Evolutionary conservation across 306 rosid genomes (phyloP).

Genomic region (Biancaea sappan): DNA sequence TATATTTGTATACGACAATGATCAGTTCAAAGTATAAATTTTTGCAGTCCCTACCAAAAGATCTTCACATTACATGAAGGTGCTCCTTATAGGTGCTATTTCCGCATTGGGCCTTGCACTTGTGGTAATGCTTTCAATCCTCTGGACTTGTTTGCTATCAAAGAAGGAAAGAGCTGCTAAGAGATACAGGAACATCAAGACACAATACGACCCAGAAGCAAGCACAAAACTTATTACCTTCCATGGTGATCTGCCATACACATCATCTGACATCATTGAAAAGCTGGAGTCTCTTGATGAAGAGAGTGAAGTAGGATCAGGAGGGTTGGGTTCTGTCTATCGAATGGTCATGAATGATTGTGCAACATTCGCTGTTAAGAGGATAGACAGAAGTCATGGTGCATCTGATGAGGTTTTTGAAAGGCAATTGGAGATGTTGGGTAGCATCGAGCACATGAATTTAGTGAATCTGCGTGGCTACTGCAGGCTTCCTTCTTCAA

Average conservation of each 20-base stretch:
- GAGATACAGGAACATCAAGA: constrained; percentile 72
- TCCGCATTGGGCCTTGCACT: constrained; percentile 60
- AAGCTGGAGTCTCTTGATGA: constrained; percentile 85
- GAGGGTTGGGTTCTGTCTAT: constrained; percentile 91
- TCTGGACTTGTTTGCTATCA: constrained; percentile 65
- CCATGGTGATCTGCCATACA: constrained; percentile 91
- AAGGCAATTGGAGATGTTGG: constrained; percentile 90
- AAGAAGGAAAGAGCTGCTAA: constrained; percentile 79
- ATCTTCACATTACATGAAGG: constrained; percentile 74
- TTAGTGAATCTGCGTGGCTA: constrained; percentile 87
- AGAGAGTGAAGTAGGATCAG: constrained; percentile 81
- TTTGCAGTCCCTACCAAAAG: constrained; percentile 74
- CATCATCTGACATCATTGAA: constrained; percentile 80
- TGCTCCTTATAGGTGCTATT: constrained; percentile 77
- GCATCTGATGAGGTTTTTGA: constrained; percentile 90
- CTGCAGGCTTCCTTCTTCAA: constrained; percentile 90
- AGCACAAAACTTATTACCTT: constrained; percentile 87
- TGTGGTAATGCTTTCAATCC: constrained; percentile 57
- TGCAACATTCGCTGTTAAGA: constrained; percentile 89
- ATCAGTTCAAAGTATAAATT: not conserved
- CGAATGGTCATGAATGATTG: constrained; percentile 94
- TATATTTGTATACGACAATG: not conserved
- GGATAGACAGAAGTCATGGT: constrained; percentile 71
- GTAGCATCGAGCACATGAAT: constrained; percentile 89
- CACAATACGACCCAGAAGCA: constrained; percentile 68